phyloP scores from a whole-genome alignment of 108 stramenopile species.

The Fragilaria radians region DNA sequence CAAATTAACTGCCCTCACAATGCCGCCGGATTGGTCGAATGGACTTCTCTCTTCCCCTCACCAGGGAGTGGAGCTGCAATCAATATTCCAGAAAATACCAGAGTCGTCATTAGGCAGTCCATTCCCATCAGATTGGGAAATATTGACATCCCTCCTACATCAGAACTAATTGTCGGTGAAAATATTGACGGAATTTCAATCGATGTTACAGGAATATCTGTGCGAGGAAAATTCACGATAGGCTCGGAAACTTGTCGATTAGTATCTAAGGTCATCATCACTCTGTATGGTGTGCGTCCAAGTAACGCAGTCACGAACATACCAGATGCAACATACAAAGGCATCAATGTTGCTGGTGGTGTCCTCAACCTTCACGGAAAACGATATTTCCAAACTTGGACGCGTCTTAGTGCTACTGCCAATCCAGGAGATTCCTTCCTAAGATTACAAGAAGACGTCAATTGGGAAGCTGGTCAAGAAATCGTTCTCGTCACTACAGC shows the following conservation, averaged over 20 bases:
- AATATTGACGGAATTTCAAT: conserved; percentile 17
- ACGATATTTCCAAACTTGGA: conserved; percentile 29
- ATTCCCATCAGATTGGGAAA: conserved; percentile 6
- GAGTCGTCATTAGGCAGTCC: conserved; percentile 10
- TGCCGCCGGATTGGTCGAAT: background rate
- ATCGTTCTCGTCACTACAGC: conserved; percentile 30
- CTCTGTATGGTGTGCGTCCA: conserved; percentile 29
- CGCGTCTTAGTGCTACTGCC: conserved; percentile 30
- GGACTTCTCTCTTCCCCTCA: conserved; percentile 1
- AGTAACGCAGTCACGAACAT: conserved; percentile 8
- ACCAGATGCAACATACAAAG: conserved; percentile 21
- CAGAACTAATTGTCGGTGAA: conserved; percentile 30
- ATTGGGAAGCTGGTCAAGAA: conserved; percentile 38
- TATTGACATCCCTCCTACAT: conserved; percentile 24
- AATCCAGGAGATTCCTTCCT: conserved; percentile 11
- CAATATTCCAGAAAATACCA: conserved; percentile 14
- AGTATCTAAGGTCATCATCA: conserved; percentile 21
- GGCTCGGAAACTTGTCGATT: conserved; percentile 25
- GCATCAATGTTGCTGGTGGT: conserved; percentile 30
- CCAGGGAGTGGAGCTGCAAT: background rate
- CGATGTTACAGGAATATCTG: conserved; percentile 15
- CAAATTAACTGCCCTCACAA: conserved; percentile 11
- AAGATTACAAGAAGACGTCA: conserved; percentile 26
- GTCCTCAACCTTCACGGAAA: conserved; percentile 28
- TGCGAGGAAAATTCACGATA: conserved; percentile 19